phyloP scores from a whole-genome alignment of 371 early-diverging fungal genomes.

The Choanephora cucurbitarum region DNA sequence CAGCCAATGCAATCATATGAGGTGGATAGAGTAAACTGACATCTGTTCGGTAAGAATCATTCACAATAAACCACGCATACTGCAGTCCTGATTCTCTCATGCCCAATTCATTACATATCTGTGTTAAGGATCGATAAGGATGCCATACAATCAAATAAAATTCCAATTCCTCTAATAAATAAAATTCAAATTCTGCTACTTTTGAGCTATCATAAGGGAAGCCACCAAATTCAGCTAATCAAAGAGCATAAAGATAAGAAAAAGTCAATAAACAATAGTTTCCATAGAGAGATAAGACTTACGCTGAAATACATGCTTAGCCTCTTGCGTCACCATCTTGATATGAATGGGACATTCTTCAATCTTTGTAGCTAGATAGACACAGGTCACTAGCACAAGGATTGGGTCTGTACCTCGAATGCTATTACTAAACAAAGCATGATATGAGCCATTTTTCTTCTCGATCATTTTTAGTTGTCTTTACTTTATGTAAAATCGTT shows the following conservation, averaged over 20 bases:
- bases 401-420: constrained; percentile 74
- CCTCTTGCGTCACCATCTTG: constrained; percentile 73
- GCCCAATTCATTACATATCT: constrained; percentile 60
- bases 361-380: constrained; percentile 87
- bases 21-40: constrained; percentile 84
- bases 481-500: constrained; percentile 87
- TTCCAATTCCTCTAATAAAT: constrained; percentile 84
- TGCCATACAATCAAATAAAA: constrained; percentile 87
- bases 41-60: constrained; percentile 80
- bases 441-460: too few relatives aligned
- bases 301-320: constrained; percentile 66
- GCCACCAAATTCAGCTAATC: constrained; percentile 50
- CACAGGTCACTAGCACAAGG: constrained; percentile 77
- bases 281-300: constrained; percentile 22
- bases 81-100: constrained; percentile 66
- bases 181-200: constrained; percentile 91
- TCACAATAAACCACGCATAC: constrained; percentile 83
- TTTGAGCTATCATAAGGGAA: constrained; percentile 76
- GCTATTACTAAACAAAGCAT: constrained; percentile 56
- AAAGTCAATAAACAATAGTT: too few relatives aligned
- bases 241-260: too few relatives aligned
- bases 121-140: constrained; percentile 78
- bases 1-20: constrained; percentile 84
- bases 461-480: too few relatives aligned
- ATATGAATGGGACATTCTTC: constrained; percentile 90